Evolutionary conservation across 2,329 filamentous ascomycete species (phyloP).

Genomic region (Clonostachys byssicola): DNA sequence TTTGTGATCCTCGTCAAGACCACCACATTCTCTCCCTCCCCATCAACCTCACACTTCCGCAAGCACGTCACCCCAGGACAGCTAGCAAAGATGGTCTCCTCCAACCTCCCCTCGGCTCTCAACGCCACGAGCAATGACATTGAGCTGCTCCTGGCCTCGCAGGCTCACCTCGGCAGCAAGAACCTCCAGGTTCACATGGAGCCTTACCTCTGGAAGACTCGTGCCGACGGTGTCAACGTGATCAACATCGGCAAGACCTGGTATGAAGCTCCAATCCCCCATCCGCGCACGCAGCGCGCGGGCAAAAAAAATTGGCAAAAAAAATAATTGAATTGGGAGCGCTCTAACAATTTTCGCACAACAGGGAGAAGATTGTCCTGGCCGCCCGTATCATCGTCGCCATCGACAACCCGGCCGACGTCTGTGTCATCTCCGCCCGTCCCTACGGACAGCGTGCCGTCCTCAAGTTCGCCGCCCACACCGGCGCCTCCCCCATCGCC

Average conservation of each 20-base stretch:
- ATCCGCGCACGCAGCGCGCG: background rate
- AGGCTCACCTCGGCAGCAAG: conserved; percentile 96
- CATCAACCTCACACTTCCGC: conserved; percentile 12
- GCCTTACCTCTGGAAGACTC: conserved; percentile 99
- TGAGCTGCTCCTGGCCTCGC: conserved; percentile 97
- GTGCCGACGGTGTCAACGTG: conserved; percentile 96
- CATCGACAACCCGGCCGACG: conserved; percentile 98
- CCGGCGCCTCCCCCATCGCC: conserved; percentile 94
- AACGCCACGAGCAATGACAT: conserved; percentile 98
- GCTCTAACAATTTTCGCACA: background rate
- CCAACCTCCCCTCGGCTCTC: conserved; percentile 91
- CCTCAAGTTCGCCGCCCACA: conserved; percentile 99
- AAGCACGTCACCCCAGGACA: conserved; percentile 18
- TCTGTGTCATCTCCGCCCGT: conserved; percentile 98
- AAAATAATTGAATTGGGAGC: no score
- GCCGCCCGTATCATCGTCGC: conserved; percentile 98
- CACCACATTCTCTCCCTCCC: conserved; percentile 13
- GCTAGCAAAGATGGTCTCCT: conserved; percentile 82
- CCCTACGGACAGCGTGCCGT: conserved; percentile 99
- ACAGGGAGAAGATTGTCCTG: conserved; percentile 98
- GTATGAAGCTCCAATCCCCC: conserved; percentile 42
- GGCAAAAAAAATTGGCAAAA: no score
- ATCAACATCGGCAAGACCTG: conserved; percentile 99
- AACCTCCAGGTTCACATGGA: conserved; percentile 99
- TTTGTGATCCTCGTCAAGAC: conserved; percentile 9